These are phyloP conservation scores for Aspergillus hancockii DNA, from an alignment of 495 filamentous ascomycete species.

Conservation along the genomic window DNA sequence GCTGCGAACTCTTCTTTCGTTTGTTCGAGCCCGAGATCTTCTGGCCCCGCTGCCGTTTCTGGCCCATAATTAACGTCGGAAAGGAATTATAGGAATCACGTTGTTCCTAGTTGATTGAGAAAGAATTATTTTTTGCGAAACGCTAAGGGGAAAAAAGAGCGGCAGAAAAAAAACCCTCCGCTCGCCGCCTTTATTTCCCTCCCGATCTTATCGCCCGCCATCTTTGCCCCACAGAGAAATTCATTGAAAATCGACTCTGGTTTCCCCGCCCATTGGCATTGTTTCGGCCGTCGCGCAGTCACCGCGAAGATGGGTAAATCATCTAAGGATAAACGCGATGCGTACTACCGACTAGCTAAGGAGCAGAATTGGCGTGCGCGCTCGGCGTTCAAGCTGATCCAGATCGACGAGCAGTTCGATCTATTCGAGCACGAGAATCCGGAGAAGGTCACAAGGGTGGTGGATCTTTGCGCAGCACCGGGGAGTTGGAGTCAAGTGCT, in stretches of 20 bases:
- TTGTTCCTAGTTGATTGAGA: constrained; percentile 2
- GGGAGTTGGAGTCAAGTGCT: constrained; percentile 97
- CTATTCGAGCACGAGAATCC: constrained; percentile 68
- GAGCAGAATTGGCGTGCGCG: constrained; percentile 98
- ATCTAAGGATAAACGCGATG: constrained; percentile 97
- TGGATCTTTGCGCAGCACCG: constrained; percentile 94
- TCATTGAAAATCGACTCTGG: constrained; percentile 6
- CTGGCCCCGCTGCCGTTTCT: constrained; percentile 52
- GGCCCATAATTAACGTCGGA: constrained; percentile 36
- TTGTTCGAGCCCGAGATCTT: constrained; percentile 46
- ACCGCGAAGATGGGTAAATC: constrained; percentile 80
- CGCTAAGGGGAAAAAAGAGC: constrained; percentile 34
- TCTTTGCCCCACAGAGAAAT: constrained; percentile 17
- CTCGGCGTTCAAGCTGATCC: constrained; percentile 93
- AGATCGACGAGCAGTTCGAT: constrained; percentile 96
- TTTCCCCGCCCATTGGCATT: background rate
- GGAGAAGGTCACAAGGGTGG: constrained; percentile 79
- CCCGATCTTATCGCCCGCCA: constrained; percentile 20
- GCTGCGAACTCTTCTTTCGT: constrained; percentile 48
- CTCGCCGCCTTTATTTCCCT: constrained; percentile 13
- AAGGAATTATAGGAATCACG: background rate
- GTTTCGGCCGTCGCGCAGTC: background rate
- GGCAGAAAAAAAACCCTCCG: constrained; percentile 39
- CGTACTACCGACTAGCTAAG: constrained; percentile 96
- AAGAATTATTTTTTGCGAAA: constrained; percentile 6